Evolutionary conservation across 2,329 filamentous ascomycete genomes (phyloP), one percentile per base, ranked within the genome.

Genomic region (Aureobasidium subglaciale): DNA sequence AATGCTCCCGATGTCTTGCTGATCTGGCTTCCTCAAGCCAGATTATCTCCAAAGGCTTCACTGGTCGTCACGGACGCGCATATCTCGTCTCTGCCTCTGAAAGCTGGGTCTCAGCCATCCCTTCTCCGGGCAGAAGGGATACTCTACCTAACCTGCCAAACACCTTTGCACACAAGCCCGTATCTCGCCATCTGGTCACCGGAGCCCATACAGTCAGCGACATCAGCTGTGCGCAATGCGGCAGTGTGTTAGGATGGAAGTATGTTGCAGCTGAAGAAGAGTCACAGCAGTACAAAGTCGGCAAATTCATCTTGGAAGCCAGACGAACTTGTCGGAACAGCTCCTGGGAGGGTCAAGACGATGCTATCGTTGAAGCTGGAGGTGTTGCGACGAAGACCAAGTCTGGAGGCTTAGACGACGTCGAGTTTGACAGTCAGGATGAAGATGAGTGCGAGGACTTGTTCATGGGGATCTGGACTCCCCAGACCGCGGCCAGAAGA

Each of bases 371-470:
- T 11, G 64, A 62, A 18, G 59, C 38, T 24, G 59, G 56, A 48
- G 56, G 34, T 10, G 55, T 37, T 27, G 24, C 27, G 27, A 16
- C 15, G 27, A 56, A 29, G 30, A 49, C 4, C 2, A 15, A 43
- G 10, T 57, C 42, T 20, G 32, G 58, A 34, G 60, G 62, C 11
- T 8, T 30, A 35, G 63, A 70, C 34, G 69, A 72, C n/a, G 59
- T 81, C 3, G 78, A 83, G 63, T 85, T 85, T 63, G 82, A 85
- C 63, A 81, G 77, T 56, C 78, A 84, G 67, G 82, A 85, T 64
- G 82, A 85, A 63, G 82, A 85, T 58, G 82, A 85, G 67, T 85
- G 82, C 58, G 82, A 85, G 67, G 82, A 84, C 65, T 60, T 85
- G 27, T 85, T 85, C 63, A 73, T 79, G 15, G 82, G 82, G 0